phyloP scores from a whole-genome alignment of 2,329 filamentous ascomycete genomes.

The Dothideomycetes sp. region DNA sequence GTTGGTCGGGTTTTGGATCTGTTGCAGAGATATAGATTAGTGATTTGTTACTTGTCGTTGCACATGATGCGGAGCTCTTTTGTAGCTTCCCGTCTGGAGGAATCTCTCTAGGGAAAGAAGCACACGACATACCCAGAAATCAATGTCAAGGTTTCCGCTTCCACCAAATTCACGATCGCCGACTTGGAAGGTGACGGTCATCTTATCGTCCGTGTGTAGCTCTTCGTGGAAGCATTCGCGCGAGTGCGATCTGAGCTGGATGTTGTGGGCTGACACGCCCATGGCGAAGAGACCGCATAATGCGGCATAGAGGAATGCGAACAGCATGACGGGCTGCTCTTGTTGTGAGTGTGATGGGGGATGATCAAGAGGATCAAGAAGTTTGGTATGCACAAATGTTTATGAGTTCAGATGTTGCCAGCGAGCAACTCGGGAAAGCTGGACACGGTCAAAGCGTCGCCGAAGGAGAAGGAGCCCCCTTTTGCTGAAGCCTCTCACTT shows the following conservation, averaged over 20 bases:
- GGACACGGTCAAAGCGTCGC: too few relatives aligned
- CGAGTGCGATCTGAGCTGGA: conserved; percentile 84
- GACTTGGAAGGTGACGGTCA: conserved; percentile 96
- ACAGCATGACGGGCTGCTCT: conserved; percentile 21
- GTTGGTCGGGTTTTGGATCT: conserved; percentile 71
- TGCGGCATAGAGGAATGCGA: conserved; percentile 30
- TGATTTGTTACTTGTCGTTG: conserved; percentile 1
- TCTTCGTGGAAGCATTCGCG: conserved; percentile 96
- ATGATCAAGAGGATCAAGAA: too few relatives aligned
- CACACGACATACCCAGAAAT: conserved; percentile 75
- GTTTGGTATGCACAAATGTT: too few relatives aligned
- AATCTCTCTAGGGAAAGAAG: background rate
- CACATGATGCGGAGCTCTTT: too few relatives aligned
- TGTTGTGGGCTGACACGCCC: conserved; percentile 79
- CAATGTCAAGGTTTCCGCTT: conserved; percentile 88
- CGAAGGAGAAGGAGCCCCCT: too few relatives aligned
- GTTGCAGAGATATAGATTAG: too few relatives aligned
- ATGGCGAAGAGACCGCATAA: conserved; percentile 53
- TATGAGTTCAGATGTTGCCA: too few relatives aligned
- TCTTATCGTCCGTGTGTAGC: conserved; percentile 88
- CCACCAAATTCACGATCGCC: conserved; percentile 93
- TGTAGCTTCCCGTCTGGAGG: background rate
- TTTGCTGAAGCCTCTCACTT: too few relatives aligned
- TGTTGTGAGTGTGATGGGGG: conserved; percentile 3
- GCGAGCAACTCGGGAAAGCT: too few relatives aligned